Percentiles rank a stretch among this genome's conserved stretches.
phyloP scores from a whole-genome alignment of 768 basidiomycete species.

The Strobilomyces confusus region DNA sequence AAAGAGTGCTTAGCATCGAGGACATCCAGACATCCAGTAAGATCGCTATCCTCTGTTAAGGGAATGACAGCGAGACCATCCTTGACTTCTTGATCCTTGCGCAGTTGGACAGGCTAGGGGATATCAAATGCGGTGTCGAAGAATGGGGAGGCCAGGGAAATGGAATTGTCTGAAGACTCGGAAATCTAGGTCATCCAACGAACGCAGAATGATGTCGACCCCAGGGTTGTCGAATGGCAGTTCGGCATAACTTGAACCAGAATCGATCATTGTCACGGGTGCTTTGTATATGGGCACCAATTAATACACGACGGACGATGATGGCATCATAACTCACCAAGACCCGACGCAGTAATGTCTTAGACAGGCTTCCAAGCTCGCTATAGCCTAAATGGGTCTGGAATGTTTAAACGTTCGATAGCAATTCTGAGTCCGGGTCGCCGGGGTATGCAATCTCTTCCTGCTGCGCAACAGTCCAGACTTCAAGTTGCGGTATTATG shows the following conservation, averaged over 20 bases:
- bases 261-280: neutral
- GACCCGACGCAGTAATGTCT: neutral
- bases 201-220: conserved; percentile 11
- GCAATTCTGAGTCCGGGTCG: too few relatives aligned
- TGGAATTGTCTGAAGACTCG: neutral
- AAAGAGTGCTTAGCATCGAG: neutral
- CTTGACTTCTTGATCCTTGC: conserved; percentile 9
- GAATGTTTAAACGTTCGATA: too few relatives aligned
- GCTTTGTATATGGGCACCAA: neutral
- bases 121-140: conserved; percentile 18
- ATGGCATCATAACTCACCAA: too few relatives aligned
- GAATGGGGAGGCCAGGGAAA: conserved; percentile 29
- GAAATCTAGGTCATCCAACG: neutral
- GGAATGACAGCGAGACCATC: conserved; percentile 18
- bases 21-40: neutral
- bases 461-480: too few relatives aligned
- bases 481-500: too few relatives aligned
- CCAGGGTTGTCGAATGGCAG: conserved; percentile 14
- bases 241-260: conserved; percentile 3
- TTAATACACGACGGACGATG: too few relatives aligned
- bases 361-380: too few relatives aligned
- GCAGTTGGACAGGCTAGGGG: conserved; percentile 16
- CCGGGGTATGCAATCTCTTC: too few relatives aligned
- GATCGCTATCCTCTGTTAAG: conserved; percentile 6
- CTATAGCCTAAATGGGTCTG: too few relatives aligned